These are phyloP conservation scores for Angophora floribunda DNA, from an alignment of 345 rosid genomes.

Conservation along the genomic window DNA sequence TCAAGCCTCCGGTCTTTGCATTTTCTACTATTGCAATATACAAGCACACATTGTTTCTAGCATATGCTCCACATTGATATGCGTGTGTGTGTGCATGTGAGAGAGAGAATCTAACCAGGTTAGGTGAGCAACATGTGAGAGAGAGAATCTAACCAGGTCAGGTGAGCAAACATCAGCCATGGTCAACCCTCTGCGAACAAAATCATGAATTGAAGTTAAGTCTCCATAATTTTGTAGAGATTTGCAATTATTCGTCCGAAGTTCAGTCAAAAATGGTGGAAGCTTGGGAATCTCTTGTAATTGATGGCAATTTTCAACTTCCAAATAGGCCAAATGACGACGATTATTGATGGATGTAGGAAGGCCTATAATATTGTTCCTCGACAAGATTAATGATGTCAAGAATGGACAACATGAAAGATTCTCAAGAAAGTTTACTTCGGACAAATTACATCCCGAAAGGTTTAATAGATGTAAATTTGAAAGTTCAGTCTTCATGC, in stretches of 20 bases:
- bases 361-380: not conserved
- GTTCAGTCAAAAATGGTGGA: not conserved
- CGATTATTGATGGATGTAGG: not conserved
- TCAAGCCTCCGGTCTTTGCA: not conserved
- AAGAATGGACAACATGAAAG: not conserved
- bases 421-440: too few species aligned
- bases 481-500: too few species aligned
- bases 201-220: not conserved
- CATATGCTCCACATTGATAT: not conserved
- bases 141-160: not conserved
- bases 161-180: not conserved
- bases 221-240: not conserved
- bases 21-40: not conserved
- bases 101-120: not conserved
- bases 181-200: not conserved
- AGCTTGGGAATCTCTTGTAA: not conserved
- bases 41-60: not conserved
- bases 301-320: not conserved
- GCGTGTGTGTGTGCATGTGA: too few species aligned
- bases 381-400: too few species aligned
- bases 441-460: not conserved
- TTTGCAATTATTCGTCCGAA: rapidly evolving
- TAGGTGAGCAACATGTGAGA: not conserved
- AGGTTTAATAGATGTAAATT: rapidly evolving
- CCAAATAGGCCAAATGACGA: rapidly evolving